phyloP scores from a whole-genome alignment of 805 yeast species.

The Saccharomycopsis javanensis region DNA sequence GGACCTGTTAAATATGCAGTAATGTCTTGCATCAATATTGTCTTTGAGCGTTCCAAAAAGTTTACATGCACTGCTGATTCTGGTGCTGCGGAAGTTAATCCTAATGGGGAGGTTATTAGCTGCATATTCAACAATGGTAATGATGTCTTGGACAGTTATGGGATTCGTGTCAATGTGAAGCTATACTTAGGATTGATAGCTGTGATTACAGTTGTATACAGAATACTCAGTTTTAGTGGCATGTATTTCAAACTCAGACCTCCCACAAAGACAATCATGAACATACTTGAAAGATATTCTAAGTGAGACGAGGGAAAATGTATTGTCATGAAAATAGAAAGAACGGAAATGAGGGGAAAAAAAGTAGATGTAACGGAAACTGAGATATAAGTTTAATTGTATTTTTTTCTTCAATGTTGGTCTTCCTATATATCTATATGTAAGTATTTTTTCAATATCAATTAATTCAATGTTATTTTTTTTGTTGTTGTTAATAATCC shows the following conservation, averaged over 20 bases:
- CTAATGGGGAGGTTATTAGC: conserved; percentile 24
- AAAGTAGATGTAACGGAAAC: too few relatives aligned
- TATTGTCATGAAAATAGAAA: too few relatives aligned
- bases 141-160: conserved; percentile 45
- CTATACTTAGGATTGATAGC: conserved; percentile 15
- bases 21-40: conserved; percentile 48
- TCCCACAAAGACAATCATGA: not conserved
- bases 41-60: conserved; percentile 39
- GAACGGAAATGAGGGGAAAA: too few relatives aligned
- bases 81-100: conserved; percentile 1
- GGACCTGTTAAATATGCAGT: conserved; percentile 71
- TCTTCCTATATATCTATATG: too few relatives aligned
- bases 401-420: too few relatives aligned
- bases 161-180: conserved; percentile 30
- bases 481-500: too few relatives aligned
- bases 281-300: not conserved
- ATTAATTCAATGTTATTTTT: too few relatives aligned
- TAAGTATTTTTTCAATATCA: too few relatives aligned
- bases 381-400: too few relatives aligned
- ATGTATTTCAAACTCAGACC: conserved; percentile 9
- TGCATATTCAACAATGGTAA: conserved; percentile 47
- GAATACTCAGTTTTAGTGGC: conserved; percentile 11
- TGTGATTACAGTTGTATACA: conserved; percentile 11
- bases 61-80: conserved; percentile 37
- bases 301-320: not conserved